Evolutionary conservation across 176 grass and related monocot species (phyloP), one percentile per base, ranked within the genome.

Genomic region (Aegilops bicornis): DNA sequence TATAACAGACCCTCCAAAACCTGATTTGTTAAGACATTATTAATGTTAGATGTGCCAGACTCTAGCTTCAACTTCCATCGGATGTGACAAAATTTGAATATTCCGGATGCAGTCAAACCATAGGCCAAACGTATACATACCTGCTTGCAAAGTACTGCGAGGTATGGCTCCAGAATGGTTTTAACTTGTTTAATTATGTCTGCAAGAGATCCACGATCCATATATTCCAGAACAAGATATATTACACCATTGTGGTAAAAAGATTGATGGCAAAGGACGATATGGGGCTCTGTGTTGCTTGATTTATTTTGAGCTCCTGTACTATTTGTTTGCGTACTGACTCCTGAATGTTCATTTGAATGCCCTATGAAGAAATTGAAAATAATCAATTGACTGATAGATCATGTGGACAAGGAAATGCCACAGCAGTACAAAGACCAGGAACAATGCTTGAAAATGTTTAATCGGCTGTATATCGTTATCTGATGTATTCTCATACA

Each of bases 321-420:
- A 98, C 96, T 82, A 98, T 98, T 90, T 96, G 96, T 86, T 91
- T 96, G 59, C 96, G 91, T 79, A 96, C 73, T 72, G 93, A 80
- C 90, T 98, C 93, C 75, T 98, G 96, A 91, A 98, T 94, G 70
- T 95, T 96, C 96, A 98, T 98, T 84, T 94, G 96, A 91, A 98
- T 96, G 52, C 96, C 93, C 96, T 96, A 54, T 8, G 50, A 54
- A 54, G 16, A 54, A 54, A 54, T 54, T 54, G 50, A 1, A 14
- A 16, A 54, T 54, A 19, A 2, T 54, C 50, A 19, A 54, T 54
- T 54, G 2, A 54, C 16, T 54, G 50, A 54, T 54, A 54, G 14
- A 19, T 54, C 10, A 5, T 54, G 63, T 27, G 7, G 3, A 33
- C 68, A 9, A 86, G 30, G 37, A 86, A 40, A 84, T 56, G 65